Conservation (phyloP, 441 rosid species). For the Croton laevigatus region DNA sequence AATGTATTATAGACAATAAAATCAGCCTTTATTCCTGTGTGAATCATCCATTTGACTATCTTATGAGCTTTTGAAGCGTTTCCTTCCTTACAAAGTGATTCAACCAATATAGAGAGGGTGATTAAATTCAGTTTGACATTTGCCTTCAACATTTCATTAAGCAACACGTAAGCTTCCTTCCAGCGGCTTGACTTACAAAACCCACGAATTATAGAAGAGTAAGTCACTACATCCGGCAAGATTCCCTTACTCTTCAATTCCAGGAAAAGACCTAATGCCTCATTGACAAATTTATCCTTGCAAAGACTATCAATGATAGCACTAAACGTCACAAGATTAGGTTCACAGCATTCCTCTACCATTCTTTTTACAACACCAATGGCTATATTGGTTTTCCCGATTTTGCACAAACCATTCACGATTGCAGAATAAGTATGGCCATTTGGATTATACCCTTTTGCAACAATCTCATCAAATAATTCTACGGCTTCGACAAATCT, state of each 20-base stretch:
- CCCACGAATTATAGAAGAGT: not conserved
- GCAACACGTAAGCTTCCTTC: not conserved
- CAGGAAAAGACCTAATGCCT: too few species aligned
- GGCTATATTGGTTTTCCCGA: too few species aligned
- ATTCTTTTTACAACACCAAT: too few species aligned
- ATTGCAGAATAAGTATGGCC: not conserved
- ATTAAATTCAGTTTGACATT: not conserved
- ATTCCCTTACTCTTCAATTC: too few species aligned
- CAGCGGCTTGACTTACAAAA: not conserved
- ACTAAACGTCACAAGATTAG: too few species aligned
- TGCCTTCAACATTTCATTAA: not conserved
- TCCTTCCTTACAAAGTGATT: slow-evolving; percentile 13
- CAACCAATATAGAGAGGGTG: not conserved
- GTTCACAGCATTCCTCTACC: too few species aligned
- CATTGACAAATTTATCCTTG: too few species aligned
- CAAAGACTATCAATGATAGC: too few species aligned
- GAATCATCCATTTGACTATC: not conserved
- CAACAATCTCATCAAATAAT: slow-evolving; percentile 6
- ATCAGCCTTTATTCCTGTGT: not conserved
- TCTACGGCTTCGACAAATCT: slow-evolving; percentile 1
- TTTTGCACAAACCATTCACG: too few species aligned
- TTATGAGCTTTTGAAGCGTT: not conserved
- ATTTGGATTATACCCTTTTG: not conserved
- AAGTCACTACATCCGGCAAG: slow-evolving; percentile 2
- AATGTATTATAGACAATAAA: slow-evolving; percentile 6